Evolutionary conservation across 768 basidiomycete species (phyloP).

Genomic region (Suillus hirtellus): DNA sequence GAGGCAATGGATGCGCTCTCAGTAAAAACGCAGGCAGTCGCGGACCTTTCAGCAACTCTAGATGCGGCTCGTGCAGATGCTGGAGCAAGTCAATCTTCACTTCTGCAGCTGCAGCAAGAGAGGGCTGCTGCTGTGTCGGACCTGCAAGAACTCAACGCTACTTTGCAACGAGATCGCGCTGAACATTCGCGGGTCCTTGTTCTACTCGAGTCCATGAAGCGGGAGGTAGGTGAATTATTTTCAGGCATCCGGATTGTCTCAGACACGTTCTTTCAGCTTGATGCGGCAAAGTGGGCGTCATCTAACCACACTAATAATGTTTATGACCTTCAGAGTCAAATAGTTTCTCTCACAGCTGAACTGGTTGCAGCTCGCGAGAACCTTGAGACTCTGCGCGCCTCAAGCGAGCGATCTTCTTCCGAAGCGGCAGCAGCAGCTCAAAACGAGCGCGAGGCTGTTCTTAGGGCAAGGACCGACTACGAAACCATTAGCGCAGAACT

Average conservation of each 20-base stretch:
- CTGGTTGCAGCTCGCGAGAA: slow-evolving; percentile 51
- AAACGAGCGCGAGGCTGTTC: slow-evolving; percentile 61
- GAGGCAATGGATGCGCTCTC: slow-evolving; percentile 55
- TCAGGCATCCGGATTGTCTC: background rate
- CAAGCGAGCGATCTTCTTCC: slow-evolving; percentile 44
- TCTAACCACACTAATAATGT: slow-evolving; percentile 47
- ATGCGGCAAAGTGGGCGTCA: slow-evolving; percentile 43
- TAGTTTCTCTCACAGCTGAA: slow-evolving; percentile 52
- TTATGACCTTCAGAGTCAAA: slow-evolving; percentile 48
- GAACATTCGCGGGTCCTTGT: slow-evolving; percentile 28
- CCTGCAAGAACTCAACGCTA: slow-evolving; percentile 43
- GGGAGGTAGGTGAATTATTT: slow-evolving; percentile 47
- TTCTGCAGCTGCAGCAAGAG: slow-evolving; percentile 49
- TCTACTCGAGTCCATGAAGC: slow-evolving; percentile 42
- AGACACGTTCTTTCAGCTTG: slow-evolving; percentile 44
- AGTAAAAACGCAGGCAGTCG: slow-evolving; percentile 50
- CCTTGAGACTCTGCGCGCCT: slow-evolving; percentile 49
- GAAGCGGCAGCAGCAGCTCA: slow-evolving; percentile 53
- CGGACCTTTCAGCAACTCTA: slow-evolving; percentile 50
- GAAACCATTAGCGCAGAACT: slow-evolving; percentile 54
- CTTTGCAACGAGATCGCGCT: slow-evolving; percentile 39
- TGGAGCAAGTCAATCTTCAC: slow-evolving; percentile 43
- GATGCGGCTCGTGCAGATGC: slow-evolving; percentile 46
- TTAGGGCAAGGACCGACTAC: slow-evolving; percentile 64
- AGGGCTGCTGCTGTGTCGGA: slow-evolving; percentile 52